Evolutionary conservation across 805 yeast genomes (phyloP).

Genomic region (Wickerhamiella siamensis): DNA sequence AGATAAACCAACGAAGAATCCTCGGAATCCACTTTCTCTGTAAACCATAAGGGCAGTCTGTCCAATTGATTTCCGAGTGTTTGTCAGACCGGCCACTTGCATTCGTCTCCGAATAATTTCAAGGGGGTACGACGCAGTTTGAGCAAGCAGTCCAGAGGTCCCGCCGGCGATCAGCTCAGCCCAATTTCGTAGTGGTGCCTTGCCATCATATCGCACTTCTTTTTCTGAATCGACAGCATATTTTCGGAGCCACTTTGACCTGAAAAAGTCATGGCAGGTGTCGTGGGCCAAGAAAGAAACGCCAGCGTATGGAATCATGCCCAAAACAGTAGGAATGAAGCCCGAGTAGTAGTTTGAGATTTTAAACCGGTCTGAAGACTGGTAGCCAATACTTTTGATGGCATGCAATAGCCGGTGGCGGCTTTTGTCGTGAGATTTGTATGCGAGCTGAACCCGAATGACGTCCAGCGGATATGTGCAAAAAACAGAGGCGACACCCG

Average conservation of each 20-base stretch:
- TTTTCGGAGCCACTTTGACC: conserved; percentile 41
- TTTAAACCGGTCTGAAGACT: conserved; percentile 18
- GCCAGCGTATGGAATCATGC: conserved; percentile 97
- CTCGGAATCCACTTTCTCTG: conserved; percentile 63
- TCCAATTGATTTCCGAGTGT: conserved; percentile 19
- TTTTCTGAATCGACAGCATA: conserved; percentile 25
- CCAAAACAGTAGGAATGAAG: conserved; percentile 81
- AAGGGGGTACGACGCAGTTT: conserved; percentile 92
- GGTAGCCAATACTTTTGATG: conserved; percentile 21
- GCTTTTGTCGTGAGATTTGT: conserved; percentile 41
- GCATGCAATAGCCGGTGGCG: conserved; percentile 20
- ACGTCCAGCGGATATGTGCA: conserved; percentile 87
- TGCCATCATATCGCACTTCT: conserved; percentile 24
- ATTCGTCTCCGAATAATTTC: conserved; percentile 88
- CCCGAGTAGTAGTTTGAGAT: conserved; percentile 77
- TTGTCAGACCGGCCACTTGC: conserved; percentile 78
- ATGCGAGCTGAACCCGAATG: conserved; percentile 82
- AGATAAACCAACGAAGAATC: conserved; percentile 86
- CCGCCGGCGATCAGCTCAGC: conserved; percentile 94
- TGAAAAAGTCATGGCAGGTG: conserved; percentile 68
- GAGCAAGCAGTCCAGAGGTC: conserved; percentile 86
- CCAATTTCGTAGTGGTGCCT: conserved; percentile 69
- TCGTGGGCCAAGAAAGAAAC: conserved; percentile 94
- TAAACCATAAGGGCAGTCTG: conserved; percentile 39
- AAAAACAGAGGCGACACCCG: conserved; percentile 78